Evolutionary conservation across 1,284 basidiomycete species (phyloP).

Genomic region (Marasmius tenuissimus): DNA sequence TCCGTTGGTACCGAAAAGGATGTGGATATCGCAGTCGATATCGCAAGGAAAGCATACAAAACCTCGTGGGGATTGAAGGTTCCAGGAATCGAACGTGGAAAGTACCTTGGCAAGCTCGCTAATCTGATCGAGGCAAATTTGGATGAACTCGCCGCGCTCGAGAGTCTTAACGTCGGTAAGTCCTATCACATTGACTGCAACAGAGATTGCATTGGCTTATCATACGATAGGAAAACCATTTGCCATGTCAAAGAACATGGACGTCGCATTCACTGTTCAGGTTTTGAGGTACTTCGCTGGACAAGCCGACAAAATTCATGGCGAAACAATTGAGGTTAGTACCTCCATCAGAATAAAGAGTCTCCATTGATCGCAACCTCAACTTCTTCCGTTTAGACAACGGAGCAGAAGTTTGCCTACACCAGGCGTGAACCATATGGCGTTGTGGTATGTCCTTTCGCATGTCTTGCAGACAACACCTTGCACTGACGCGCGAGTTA

Average conservation of each 20-base stretch:
- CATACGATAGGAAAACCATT: background rate
- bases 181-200: background rate
- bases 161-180: conserved; percentile 22
- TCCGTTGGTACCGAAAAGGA: background rate
- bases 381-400: background rate
- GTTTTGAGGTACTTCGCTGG: background rate
- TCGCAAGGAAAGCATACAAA: conserved; percentile 46
- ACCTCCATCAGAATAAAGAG: background rate
- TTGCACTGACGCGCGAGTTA: too few relatives aligned
- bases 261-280: background rate
- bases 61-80: conserved; percentile 58
- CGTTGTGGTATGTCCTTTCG: too few relatives aligned
- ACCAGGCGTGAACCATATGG: background rate
- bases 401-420: background rate
- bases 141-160: conserved; percentile 67
- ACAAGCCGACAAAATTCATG: background rate
- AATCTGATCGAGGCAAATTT: conserved; percentile 63
- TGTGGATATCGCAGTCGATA: conserved; percentile 4
- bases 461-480: too few relatives aligned
- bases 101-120: conserved; percentile 61
- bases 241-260: background rate
- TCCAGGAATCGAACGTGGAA: conserved; percentile 58
- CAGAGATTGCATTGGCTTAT: background rate
- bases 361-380: background rate
- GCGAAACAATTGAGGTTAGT: background rate